A percentile compares a stretch with the other conserved stretches of the same genome.
phyloP scores from a whole-genome alignment of 306 rosid species.

The Corylus americana region DNA sequence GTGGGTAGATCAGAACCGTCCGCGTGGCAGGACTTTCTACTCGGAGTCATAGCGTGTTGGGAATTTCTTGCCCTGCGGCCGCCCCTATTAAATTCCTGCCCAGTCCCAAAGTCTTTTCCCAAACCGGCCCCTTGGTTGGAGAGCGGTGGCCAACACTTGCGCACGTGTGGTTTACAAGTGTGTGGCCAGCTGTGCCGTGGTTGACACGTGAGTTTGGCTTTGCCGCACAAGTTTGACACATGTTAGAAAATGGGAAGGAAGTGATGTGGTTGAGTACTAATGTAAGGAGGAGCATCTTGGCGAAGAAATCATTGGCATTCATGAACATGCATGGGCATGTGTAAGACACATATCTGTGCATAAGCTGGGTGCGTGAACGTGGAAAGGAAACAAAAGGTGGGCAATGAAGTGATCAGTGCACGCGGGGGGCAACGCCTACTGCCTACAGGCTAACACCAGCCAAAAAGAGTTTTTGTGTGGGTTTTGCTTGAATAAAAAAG shows the following conservation, averaged over 20 bases:
- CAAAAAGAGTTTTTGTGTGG: too few species aligned
- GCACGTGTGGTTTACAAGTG: not conserved
- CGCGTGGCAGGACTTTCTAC: not conserved
- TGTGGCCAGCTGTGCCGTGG: not conserved
- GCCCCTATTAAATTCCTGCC: not conserved
- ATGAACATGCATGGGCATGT: not conserved
- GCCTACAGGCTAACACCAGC: too few species aligned
- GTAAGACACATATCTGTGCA: not conserved
- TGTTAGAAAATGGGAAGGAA: too few species aligned
- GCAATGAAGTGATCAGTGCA: not conserved
- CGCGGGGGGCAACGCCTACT: not conserved
- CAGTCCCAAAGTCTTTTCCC: not conserved
- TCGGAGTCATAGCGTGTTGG: slow-evolving; percentile 9
- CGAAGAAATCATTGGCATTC: not conserved
- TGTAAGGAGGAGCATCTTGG: too few species aligned
- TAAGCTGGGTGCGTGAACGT: not conserved
- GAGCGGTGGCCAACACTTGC: not conserved
- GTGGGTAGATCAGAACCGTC: not conserved
- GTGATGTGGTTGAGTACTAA: too few species aligned
- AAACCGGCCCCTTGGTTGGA: too few species aligned
- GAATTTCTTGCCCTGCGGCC: slow-evolving; percentile 5
- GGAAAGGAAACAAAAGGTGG: not conserved
- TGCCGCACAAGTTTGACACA: too few species aligned
- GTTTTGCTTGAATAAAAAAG: too few species aligned
- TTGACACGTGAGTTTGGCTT: slow-evolving; percentile 19